Evolutionary conservation across 106 monocot genomes (phyloP).

Genomic region (Dactylorhiza incarnata): DNA sequence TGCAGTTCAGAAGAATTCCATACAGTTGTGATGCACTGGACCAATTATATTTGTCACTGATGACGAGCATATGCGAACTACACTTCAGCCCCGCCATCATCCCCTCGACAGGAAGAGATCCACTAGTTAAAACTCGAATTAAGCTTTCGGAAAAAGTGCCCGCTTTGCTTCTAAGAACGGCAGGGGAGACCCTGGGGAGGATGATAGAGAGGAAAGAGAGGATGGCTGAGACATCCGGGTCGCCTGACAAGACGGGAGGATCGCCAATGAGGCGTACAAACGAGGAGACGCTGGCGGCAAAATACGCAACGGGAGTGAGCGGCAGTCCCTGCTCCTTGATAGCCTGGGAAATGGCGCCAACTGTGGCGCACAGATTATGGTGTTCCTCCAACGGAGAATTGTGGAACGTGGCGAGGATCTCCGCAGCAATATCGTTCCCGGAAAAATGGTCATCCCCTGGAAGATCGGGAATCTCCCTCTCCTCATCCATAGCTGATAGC

Average conservation of each 20-base stretch:
- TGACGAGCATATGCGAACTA: conserved; percentile 30
- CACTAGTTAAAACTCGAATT: conserved; percentile 31
- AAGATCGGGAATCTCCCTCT: conserved; percentile 4
- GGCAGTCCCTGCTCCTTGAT: conserved; percentile 54
- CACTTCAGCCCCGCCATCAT: conserved; percentile 59
- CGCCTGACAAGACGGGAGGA: conserved; percentile 22
- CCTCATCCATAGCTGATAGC: conserved; percentile 11
- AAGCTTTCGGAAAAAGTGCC: conserved; percentile 37
- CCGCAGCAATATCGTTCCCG: conserved; percentile 27
- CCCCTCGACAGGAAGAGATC: conserved; percentile 25
- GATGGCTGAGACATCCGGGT: conserved; percentile 36
- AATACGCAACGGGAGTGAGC: conserved; percentile 71
- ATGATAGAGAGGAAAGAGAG: conserved; percentile 51
- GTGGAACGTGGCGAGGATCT: conserved; percentile 37
- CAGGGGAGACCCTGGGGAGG: conserved; percentile 38
- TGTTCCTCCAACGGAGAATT: conserved; percentile 45
- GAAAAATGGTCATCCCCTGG: background rate
- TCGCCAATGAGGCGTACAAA: conserved; percentile 46
- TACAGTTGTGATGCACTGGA: conserved; percentile 27
- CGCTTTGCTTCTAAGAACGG: conserved; percentile 40
- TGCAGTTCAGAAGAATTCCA: conserved; percentile 41
- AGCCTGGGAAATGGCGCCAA: conserved; percentile 63
- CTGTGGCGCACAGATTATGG: conserved; percentile 63
- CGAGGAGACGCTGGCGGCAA: conserved; percentile 56
- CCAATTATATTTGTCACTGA: conserved; percentile 54